phyloP scores from a whole-genome alignment of 1,284 basidiomycete genomes.

The Microbotryomycetes sp. region DNA sequence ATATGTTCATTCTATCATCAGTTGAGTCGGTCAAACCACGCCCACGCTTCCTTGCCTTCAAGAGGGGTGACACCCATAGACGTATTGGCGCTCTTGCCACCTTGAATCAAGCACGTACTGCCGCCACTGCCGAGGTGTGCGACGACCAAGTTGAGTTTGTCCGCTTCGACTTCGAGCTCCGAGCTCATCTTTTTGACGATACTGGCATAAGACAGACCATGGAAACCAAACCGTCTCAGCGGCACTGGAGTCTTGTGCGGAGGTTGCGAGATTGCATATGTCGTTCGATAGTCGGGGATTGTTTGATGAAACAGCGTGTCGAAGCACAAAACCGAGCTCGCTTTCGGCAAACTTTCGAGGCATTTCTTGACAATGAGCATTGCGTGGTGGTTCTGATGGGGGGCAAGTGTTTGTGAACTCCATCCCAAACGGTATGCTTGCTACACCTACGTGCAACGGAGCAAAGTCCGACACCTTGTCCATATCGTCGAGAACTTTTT shows the following conservation, averaged over 20 bases:
- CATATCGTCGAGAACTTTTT: constrained; percentile 57
- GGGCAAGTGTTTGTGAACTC: constrained; percentile 27
- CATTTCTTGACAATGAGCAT: constrained; percentile 53
- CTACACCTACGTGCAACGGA: constrained; percentile 54
- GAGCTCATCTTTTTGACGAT: constrained; percentile 51
- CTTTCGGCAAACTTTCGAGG: constrained; percentile 54
- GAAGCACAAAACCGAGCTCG: constrained; percentile 50
- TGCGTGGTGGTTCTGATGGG: constrained; percentile 44
- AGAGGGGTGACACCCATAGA: constrained; percentile 69
- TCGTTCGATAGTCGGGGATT: constrained; percentile 63
- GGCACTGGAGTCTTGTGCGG: constrained; percentile 56
- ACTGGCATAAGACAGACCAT: constrained; percentile 52
- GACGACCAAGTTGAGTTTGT: constrained; percentile 58
- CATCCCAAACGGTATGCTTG: constrained; percentile 35
- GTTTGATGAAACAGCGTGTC: constrained; percentile 77
- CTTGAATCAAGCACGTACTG: constrained; percentile 62
- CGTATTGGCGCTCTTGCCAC: constrained; percentile 68
- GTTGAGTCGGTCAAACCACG: background rate
- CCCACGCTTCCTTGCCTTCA: constrained; percentile 42
- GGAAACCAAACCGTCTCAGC: constrained; percentile 71
- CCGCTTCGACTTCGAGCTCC: constrained; percentile 51
- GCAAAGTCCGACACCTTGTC: constrained; percentile 61
- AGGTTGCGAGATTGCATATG: constrained; percentile 63
- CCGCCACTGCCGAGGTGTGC: constrained; percentile 80
- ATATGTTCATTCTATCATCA: constrained; percentile 12